Conservation (phyloP, 2,329 filamentous ascomycete genomes). For the Paracamarosporium sp. region DNA sequence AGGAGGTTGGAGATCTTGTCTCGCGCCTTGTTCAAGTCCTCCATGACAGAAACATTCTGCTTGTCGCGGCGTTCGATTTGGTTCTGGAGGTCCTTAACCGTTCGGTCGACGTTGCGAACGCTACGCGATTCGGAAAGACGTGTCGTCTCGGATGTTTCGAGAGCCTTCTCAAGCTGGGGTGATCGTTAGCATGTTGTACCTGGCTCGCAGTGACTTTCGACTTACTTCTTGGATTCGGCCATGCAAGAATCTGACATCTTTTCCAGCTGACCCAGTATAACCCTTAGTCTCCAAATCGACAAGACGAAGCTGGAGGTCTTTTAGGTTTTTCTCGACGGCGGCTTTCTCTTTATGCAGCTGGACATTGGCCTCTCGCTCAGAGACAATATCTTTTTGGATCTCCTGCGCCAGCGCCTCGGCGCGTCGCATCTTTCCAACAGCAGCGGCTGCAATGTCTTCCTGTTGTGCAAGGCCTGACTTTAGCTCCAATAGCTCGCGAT, state of each 20-base stretch:
- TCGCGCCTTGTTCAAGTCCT: constrained; percentile 83
- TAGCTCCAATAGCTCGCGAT: constrained; percentile 87
- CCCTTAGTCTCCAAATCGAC: constrained; percentile 97
- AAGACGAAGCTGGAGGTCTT: constrained; percentile 86
- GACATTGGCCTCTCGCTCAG: constrained; percentile 81
- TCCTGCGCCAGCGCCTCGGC: constrained; percentile 87
- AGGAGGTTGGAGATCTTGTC: constrained; percentile 92
- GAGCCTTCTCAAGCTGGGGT: constrained; percentile 79
- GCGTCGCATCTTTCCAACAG: constrained; percentile 95
- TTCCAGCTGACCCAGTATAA: constrained; percentile 84
- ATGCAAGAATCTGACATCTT: constrained; percentile 94
- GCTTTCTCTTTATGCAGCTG: constrained; percentile 90
- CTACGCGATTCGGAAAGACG: constrained; percentile 83
- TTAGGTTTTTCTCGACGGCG: constrained; percentile 84
- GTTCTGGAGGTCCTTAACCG: constrained; percentile 88
- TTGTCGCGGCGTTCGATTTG: constrained; percentile 96
- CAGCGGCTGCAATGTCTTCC: constrained; percentile 88
- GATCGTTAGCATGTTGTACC: neutral
- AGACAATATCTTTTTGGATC: constrained; percentile 89
- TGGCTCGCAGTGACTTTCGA: constrained; percentile 4
- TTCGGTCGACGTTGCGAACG: constrained; percentile 90
- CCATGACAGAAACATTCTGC: constrained; percentile 77
- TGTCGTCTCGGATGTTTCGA: constrained; percentile 82
- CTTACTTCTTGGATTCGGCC: constrained; percentile 93
- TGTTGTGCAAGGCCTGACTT: constrained; percentile 90